Conservation (phyloP, 768 basidiomycete species). For the Ramaria rubella region DNA sequence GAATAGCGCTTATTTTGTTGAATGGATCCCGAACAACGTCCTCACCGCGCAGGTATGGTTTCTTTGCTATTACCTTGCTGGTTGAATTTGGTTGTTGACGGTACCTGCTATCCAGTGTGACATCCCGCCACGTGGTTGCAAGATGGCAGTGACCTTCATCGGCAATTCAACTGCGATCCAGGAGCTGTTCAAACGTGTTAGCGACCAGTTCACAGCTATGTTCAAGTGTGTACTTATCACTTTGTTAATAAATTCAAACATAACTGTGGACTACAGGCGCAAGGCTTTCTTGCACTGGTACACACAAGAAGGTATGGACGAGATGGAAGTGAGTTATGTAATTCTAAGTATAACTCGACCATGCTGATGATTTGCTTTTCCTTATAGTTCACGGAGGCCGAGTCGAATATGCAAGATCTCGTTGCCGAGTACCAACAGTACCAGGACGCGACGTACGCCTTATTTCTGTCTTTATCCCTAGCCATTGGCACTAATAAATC, state of each 20-base stretch:
- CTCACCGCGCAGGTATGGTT: slow-evolving; percentile 54
- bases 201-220: slow-evolving; percentile 98
- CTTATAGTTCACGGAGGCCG: slow-evolving; percentile 86
- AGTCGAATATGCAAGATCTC: slow-evolving; percentile 98
- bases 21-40: slow-evolving; percentile 99
- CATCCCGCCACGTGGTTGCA: slow-evolving; percentile 89
- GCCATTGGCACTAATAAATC: neutral
- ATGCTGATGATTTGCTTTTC: slow-evolving; percentile 3
- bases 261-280: too few species aligned
- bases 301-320: slow-evolving; percentile 99
- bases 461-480: neutral
- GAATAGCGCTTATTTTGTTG: slow-evolving; percentile 97
- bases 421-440: slow-evolving; percentile 98
- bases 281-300: slow-evolving; percentile 99
- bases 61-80: neutral
- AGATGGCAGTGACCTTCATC: slow-evolving; percentile 97
- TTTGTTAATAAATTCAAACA: slow-evolving; percentile 4
- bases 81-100: neutral
- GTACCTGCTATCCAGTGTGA: slow-evolving; percentile 66
- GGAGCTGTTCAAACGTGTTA: slow-evolving; percentile 98
- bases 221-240: slow-evolving; percentile 48
- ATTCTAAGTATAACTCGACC: slow-evolving; percentile 15
- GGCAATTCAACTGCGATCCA: slow-evolving; percentile 97
- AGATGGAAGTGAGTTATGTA: slow-evolving; percentile 62
- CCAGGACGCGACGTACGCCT: slow-evolving; percentile 86